Base-by-base conservation (phyloP, 176 grass and related monocot genomes). In the Oryza australiensis region DNA sequence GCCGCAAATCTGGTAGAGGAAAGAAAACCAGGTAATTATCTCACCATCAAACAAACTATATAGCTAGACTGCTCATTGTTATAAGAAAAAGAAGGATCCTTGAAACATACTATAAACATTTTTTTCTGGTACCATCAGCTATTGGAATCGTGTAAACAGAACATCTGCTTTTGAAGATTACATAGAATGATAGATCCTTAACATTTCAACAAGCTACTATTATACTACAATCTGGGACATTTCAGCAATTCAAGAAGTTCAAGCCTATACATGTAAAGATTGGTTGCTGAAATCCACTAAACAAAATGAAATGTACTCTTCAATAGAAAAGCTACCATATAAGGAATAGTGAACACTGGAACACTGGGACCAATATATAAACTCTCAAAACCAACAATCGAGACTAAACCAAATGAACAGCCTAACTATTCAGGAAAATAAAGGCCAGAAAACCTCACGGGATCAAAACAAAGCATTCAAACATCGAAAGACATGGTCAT, bases 1-100 rank as follows among this genome's bases (percentile, higher is more conserved):
- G 92, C 82, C 8, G 88, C 86, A 87, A 98, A 95, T 86, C 92
- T 98, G 87, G 72, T 86, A 68, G 45, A 70, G 78, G 66, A 75
- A 84, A 57, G 69, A 46, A 90, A 74, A 22, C 4, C 48, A 67
- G 11, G 75, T 83, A 62, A 80, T 57, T 66, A 63, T 71, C 45
- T 66, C 37, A 46, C 62, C 48, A 88, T 26, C 22, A 73, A 67
- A 84, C 24, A 27, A 60, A 82, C 29, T 9, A 71, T 28, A 33
- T 45, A 60, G 14, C 38, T 88, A 69, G 12, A 12, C 13, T 51
- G 16, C 27, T 42, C 20, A 38, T 41, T 41, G 71, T 22, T 42
- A 55, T 46, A 83, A 74, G 18, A 62, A 37, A 72, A 72, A 72
- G 43, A 29, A 48, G 75, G 29, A 37, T 49, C 23, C 38, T 23